A percentile compares a stretch with the other conserved stretches of the same genome.
Conservation (phyloP, 192 early-diverging fungal species). For the Coemansia sp. region DNA sequence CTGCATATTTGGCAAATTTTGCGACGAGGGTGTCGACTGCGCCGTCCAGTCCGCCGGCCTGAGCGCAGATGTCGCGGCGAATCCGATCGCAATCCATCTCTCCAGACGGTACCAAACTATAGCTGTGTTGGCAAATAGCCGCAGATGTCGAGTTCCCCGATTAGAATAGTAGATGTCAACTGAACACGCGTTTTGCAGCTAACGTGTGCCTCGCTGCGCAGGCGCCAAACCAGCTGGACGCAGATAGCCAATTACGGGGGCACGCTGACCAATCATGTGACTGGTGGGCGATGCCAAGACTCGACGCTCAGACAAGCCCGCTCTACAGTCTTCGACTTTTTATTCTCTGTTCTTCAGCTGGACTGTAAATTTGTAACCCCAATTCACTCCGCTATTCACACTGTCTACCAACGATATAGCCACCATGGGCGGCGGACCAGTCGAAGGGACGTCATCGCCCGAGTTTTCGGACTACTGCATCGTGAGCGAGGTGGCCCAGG, state of each 20-base stretch:
- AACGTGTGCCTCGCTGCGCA: background rate
- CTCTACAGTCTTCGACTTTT: background rate
- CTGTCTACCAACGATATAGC: background rate
- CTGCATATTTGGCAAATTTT: conserved; percentile 19
- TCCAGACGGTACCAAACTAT: too few relatives aligned
- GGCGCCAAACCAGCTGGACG: background rate
- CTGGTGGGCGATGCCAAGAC: conserved; percentile 18
- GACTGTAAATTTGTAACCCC: background rate
- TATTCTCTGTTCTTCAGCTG: background rate
- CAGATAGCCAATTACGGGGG: conserved; percentile 6
- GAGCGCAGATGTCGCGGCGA: background rate
- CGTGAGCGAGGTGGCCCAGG: conserved; percentile 41
- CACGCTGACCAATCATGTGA: conserved; percentile 14
- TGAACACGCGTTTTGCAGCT: too few relatives aligned
- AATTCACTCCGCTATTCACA: too few relatives aligned
- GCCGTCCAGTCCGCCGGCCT: conserved; percentile 36
- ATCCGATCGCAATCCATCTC: conserved; percentile 9
- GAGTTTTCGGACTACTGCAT: conserved; percentile 53
- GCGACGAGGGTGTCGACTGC: conserved; percentile 25
- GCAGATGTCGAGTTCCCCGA: too few relatives aligned
- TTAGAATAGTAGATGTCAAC: too few relatives aligned
- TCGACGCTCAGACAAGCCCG: background rate
- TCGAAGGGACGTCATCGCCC: conserved; percentile 27
- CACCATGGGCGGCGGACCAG: conserved; percentile 48
- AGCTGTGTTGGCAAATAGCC: too few relatives aligned